phyloP scores from a whole-genome alignment of 495 filamentous ascomycete genomes.

The Arthonia radiata region DNA sequence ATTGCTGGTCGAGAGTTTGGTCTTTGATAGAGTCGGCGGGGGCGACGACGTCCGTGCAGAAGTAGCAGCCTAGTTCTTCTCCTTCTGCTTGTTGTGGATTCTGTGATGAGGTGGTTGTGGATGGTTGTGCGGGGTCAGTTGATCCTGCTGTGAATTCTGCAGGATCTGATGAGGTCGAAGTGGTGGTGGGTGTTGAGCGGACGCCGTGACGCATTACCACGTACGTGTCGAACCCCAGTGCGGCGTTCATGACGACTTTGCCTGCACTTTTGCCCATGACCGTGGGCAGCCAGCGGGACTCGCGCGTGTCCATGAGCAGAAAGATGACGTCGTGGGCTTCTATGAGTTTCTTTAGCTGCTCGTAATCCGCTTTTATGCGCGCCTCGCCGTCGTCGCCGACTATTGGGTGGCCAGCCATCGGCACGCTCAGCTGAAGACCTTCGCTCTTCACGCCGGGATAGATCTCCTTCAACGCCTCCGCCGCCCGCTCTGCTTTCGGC shows the following conservation, averaged over 20 bases:
- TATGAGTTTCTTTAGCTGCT: conserved; percentile 45
- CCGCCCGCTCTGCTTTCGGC: conserved; percentile 60
- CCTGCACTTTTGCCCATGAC: conserved; percentile 83
- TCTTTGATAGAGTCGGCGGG: conserved; percentile 83
- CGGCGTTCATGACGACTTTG: conserved; percentile 92
- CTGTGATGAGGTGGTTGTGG: conserved; percentile 4
- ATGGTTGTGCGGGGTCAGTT: no score
- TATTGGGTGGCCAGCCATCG: conserved; percentile 85
- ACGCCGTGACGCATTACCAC: conserved; percentile 91
- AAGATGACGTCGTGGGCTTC: conserved; percentile 83
- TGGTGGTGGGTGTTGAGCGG: no score
- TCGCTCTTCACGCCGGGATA: conserved; percentile 70
- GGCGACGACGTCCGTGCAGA: conserved; percentile 93
- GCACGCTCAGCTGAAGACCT: conserved; percentile 61
- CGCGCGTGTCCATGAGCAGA: conserved; percentile 85
- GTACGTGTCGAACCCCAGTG: conserved; percentile 85
- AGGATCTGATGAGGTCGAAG: no score
- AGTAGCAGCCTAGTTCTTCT: conserved; percentile 75
- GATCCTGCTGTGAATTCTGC: no score
- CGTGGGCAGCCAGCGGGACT: conserved; percentile 89
- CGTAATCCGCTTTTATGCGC: conserved; percentile 40
- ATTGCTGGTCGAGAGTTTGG: conserved; percentile 89
- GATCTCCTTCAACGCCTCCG: conserved; percentile 58
- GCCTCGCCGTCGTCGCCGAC: conserved; percentile 36
- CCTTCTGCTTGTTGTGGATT: conserved; percentile 16